Evolutionary conservation across 208 protist species (phyloP).

Genomic region (Endotrypanum monterogeii): DNA sequence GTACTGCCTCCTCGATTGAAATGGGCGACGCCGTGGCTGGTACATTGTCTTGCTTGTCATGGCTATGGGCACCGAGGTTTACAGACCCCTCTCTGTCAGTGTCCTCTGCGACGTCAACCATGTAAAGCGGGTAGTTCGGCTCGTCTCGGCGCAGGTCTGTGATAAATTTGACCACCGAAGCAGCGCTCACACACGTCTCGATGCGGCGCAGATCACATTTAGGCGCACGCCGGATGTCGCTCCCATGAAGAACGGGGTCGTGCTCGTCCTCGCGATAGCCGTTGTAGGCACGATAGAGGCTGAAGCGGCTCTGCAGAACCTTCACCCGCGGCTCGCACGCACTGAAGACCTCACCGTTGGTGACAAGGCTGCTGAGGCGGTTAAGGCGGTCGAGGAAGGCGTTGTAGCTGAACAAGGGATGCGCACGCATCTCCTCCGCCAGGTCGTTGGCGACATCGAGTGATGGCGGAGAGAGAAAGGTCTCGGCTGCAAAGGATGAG

Average conservation of each 20-base stretch:
- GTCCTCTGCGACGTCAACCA: constrained; percentile 15
- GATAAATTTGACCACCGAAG: constrained; percentile 48
- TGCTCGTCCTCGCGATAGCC: constrained; percentile 61
- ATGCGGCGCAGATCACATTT: constrained; percentile 64
- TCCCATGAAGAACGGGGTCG: constrained; percentile 47
- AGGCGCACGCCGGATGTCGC: constrained; percentile 43
- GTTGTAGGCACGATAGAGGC: constrained; percentile 78
- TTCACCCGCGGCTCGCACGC: constrained; percentile 76
- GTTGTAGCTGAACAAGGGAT: constrained; percentile 49
- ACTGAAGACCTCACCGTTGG: constrained; percentile 58
- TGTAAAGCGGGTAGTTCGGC: constrained; percentile 25
- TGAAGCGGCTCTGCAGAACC: constrained; percentile 71
- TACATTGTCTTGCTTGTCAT: neutral
- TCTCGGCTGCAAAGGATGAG: neutral
- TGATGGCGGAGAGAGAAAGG: neutral
- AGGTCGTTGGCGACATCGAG: neutral
- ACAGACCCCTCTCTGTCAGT: neutral
- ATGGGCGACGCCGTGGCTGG: neutral
- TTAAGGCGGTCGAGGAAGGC: constrained; percentile 43
- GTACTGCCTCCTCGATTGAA: constrained; percentile 34
- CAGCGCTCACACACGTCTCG: constrained; percentile 57
- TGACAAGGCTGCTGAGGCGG: constrained; percentile 40
- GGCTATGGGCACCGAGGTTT: neutral
- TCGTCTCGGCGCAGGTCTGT: constrained; percentile 24
- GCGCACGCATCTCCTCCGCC: neutral